These are phyloP conservation scores for Udeniomyces megalosporus DNA, from an alignment of 768 basidiomycete species.

Conservation along the genomic window DNA sequence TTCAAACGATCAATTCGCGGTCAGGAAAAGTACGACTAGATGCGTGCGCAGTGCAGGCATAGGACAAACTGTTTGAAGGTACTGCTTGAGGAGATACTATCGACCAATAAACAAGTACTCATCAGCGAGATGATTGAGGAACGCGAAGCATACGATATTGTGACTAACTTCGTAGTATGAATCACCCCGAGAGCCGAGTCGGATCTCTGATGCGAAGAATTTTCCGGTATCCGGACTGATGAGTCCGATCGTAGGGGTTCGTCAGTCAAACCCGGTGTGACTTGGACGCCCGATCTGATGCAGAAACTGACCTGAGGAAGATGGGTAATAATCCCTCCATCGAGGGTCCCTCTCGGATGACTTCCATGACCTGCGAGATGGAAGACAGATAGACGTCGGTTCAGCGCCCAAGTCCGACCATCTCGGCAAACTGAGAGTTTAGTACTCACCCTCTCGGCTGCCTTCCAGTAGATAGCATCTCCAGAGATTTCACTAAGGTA, in stretches of 20 bases:
- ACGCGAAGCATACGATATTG: neutral
- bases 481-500: conserved; percentile 56
- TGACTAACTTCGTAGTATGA: conserved; percentile 58
- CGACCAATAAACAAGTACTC: neutral
- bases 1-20: too few species aligned
- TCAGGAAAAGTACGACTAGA: too few species aligned
- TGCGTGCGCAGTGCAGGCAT: neutral
- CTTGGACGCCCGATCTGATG: neutral
- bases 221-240: conserved; percentile 38
- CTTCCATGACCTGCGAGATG: conserved; percentile 43
- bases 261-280: neutral
- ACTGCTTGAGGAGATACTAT: conserved; percentile 43
- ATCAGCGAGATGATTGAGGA: conserved; percentile 50
- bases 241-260: neutral
- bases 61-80: conserved; percentile 52
- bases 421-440: conserved; percentile 23
- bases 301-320: conserved; percentile 50
- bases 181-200: conserved; percentile 81
- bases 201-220: conserved; percentile 54
- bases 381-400: neutral
- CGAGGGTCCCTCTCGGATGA: conserved; percentile 46
- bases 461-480: conserved; percentile 63
- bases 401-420: neutral
- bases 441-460: conserved; percentile 46
- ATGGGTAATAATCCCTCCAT: conserved; percentile 67